Evolutionary conservation across 352 stramenopile species (phyloP).

Genomic region (Globisporangium yorkense): DNA sequence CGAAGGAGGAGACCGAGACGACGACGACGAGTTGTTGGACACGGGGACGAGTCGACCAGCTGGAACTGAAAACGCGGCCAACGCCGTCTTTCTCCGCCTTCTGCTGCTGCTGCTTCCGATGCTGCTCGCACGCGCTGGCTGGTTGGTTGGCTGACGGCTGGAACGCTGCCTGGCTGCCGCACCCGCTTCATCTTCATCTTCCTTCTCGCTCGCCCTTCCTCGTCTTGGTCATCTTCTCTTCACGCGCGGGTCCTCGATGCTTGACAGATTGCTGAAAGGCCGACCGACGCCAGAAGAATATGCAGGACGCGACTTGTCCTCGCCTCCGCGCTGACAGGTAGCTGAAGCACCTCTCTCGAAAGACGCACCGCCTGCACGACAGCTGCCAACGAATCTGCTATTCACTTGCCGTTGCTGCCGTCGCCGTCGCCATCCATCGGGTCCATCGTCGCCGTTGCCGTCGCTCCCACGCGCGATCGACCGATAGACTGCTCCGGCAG

Average conservation of each 20-base stretch:
- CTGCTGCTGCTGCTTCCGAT: conserved; percentile 3
- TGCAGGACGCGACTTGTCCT: conserved; percentile 4
- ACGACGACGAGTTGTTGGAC: background rate
- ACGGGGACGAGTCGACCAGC: background rate
- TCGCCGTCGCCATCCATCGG: background rate
- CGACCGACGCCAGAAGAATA: conserved; percentile 8
- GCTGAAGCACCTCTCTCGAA: background rate
- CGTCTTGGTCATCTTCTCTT: background rate
- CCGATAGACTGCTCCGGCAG: conserved; percentile 4
- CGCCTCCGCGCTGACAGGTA: conserved; percentile 1
- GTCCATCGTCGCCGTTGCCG: background rate
- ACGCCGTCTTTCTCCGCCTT: conserved; percentile 1
- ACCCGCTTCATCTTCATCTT: background rate
- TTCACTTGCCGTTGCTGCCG: background rate
- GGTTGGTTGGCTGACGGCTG: background rate
- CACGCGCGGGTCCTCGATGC: conserved; percentile 2
- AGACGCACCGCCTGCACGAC: background rate
- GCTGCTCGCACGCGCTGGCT: background rate
- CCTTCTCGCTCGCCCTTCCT: conserved; percentile 6
- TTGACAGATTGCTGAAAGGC: conserved; percentile 9
- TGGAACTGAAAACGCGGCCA: background rate
- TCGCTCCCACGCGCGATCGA: background rate
- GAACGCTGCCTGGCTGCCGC: background rate
- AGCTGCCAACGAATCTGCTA: conserved; percentile 1
- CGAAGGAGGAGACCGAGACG: background rate